A percentile compares a stretch with the other conserved stretches of the same genome.
These are phyloP conservation scores for Calcarisporium arbuscula DNA, from an alignment of 2,329 filamentous ascomycete species.

Conservation along the genomic window DNA sequence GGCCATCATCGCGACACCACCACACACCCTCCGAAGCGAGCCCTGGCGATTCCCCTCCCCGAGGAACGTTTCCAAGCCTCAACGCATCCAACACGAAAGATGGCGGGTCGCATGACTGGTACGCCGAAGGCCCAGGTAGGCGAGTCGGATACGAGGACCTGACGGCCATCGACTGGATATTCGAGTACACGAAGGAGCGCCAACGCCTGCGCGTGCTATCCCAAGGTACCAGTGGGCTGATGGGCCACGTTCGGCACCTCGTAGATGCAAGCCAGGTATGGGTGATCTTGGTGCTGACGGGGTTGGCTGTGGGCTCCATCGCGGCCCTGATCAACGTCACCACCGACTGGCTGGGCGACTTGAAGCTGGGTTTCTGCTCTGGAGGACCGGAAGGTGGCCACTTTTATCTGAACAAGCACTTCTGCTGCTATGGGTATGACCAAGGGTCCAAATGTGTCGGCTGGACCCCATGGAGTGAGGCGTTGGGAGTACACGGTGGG, in stretches of 20 bases:
- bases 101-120: conserved; percentile 65
- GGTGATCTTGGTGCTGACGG: conserved; percentile 80
- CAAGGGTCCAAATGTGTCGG: conserved; percentile 74
- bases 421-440: conserved; percentile 91
- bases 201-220: conserved; percentile 76
- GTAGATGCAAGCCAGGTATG: conserved; percentile 87
- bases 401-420: conserved; percentile 86
- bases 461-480: conserved; percentile 80
- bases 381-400: conserved; percentile 67
- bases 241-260: conserved; percentile 67
- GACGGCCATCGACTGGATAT: conserved; percentile 99
- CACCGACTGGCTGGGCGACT: conserved; percentile 86
- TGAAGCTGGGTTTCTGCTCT: conserved; percentile 85
- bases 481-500: conserved; percentile 58
- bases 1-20: conserved; percentile 1
- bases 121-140: conserved; percentile 79
- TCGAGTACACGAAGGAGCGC: conserved; percentile 94
- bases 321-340: conserved; percentile 86
- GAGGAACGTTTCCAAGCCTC: conserved; percentile 6
- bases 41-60: conserved; percentile 7
- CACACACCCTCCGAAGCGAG: neutral
- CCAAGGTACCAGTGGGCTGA: conserved; percentile 59
- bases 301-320: conserved; percentile 73
- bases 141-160: conserved; percentile 93
- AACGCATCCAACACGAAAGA: conserved; percentile 33